These are phyloP conservation scores for Peribolospora kevripleyi DNA, from an alignment of 768 basidiomycete species.

Conservation along the genomic window DNA sequence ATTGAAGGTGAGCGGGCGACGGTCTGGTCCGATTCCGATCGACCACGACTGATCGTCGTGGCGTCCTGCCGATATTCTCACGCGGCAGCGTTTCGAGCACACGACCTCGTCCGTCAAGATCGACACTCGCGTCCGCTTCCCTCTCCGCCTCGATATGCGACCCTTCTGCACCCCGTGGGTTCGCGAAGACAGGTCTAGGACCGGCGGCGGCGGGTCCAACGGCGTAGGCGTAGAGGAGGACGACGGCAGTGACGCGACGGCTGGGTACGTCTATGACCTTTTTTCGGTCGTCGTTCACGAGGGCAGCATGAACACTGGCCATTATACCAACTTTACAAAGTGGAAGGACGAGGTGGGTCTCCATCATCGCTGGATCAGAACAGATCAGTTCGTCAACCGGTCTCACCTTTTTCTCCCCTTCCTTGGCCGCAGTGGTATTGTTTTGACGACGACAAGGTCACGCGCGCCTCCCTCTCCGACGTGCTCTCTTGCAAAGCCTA, in stretches of 20 bases:
- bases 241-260: constrained; percentile 24
- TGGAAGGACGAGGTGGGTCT: constrained; percentile 55
- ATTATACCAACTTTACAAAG: constrained; percentile 70
- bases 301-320: constrained; percentile 79
- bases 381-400: not conserved
- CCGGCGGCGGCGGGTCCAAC: constrained; percentile 5
- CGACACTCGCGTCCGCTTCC: constrained; percentile 56
- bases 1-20: constrained; percentile 42
- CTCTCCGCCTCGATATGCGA: constrained; percentile 63
- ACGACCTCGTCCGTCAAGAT: constrained; percentile 59
- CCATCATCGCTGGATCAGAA: not conserved
- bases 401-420: not conserved
- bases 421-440: constrained; percentile 50
- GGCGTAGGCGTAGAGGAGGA: not conserved
- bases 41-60: not conserved
- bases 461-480: constrained; percentile 1
- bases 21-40: not conserved
- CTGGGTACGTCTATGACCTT: constrained; percentile 68
- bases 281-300: constrained; percentile 87
- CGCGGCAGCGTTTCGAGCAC: constrained; percentile 65
- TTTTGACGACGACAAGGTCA: constrained; percentile 70
- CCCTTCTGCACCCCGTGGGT: constrained; percentile 45
- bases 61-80: not conserved
- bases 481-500: constrained; percentile 8
- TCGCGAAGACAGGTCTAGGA: constrained; percentile 25